phyloP scores from a whole-genome alignment of 495 filamentous ascomycete genomes.

The Aspergillus olivimuriae region DNA sequence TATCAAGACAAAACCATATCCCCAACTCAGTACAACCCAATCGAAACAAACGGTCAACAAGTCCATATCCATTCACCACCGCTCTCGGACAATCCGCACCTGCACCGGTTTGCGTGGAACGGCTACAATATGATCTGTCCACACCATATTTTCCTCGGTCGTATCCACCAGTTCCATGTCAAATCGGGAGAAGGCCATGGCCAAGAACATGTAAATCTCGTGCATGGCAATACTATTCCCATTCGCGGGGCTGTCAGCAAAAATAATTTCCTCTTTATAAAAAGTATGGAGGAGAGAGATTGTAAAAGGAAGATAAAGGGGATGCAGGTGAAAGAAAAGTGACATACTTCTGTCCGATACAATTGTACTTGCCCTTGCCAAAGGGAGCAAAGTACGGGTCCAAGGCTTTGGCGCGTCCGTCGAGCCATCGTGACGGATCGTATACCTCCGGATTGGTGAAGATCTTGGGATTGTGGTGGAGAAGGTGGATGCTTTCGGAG shows the following conservation, averaged over 20 bases:
- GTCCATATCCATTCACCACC: too few species aligned
- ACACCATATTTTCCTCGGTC: conserved; percentile 1
- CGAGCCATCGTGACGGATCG: conserved; percentile 3
- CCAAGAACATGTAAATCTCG: neutral
- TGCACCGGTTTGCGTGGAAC: neutral
- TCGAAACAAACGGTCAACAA: too few species aligned
- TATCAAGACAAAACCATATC: too few species aligned
- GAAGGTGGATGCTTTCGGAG: neutral
- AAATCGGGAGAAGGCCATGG: conserved; percentile 1
- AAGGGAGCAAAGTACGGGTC: neutral
- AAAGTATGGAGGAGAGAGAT: neutral
- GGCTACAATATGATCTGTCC: conserved; percentile 1
- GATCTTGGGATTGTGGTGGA: conserved; percentile 1
- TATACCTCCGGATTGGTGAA: neutral
- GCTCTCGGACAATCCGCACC: conserved; percentile 1
- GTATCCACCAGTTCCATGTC: conserved; percentile 3
- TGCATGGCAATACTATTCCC: neutral
- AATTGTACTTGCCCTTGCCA: neutral
- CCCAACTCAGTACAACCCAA: too few species aligned
- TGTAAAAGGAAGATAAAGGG: neutral
- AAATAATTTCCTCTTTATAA: neutral
- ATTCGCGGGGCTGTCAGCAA: too few species aligned
- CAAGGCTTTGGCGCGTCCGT: neutral
- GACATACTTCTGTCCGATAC: conserved; percentile 4
- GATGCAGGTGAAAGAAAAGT: too few species aligned